These are phyloP conservation scores for Trichoderma sp. DNA, from an alignment of 2,329 filamentous ascomycete species.

Conservation along the genomic window DNA sequence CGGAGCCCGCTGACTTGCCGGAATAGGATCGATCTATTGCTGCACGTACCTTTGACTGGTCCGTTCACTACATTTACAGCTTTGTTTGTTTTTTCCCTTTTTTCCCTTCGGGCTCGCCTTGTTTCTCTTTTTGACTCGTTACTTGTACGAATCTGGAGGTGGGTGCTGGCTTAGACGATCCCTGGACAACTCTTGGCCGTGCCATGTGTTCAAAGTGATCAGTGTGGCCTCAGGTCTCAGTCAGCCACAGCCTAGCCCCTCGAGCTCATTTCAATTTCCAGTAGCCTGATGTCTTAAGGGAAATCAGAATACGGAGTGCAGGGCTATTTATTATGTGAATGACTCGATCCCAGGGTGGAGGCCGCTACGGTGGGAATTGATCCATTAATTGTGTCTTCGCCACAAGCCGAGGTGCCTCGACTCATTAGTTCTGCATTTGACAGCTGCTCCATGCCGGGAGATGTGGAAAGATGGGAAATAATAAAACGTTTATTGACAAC, in stretches of 20 bases:
- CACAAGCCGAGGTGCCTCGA: background rate
- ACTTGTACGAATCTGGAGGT: background rate
- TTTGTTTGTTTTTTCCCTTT: background rate
- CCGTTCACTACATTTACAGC: background rate
- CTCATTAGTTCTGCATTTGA: background rate
- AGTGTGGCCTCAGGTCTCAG: background rate
- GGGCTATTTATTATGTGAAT: background rate
- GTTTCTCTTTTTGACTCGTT: background rate
- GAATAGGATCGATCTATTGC: constrained; percentile 18
- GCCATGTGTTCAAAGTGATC: background rate
- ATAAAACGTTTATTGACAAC: background rate
- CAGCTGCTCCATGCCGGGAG: background rate
- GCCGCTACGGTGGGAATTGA: background rate
- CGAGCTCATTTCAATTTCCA: constrained; percentile 14
- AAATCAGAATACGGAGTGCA: background rate
- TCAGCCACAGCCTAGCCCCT: background rate
- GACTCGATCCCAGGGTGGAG: constrained; percentile 12
- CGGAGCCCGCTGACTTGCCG: constrained; percentile 20
- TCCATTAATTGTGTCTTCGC: constrained; percentile 1
- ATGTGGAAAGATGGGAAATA: background rate
- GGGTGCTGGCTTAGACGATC: background rate
- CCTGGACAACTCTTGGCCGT: background rate
- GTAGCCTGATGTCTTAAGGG: background rate
- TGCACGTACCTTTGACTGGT: constrained; percentile 8
- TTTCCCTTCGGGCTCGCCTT: background rate